phyloP scores from a whole-genome alignment of 345 rosid species.

The Schrenkiella parvula region DNA sequence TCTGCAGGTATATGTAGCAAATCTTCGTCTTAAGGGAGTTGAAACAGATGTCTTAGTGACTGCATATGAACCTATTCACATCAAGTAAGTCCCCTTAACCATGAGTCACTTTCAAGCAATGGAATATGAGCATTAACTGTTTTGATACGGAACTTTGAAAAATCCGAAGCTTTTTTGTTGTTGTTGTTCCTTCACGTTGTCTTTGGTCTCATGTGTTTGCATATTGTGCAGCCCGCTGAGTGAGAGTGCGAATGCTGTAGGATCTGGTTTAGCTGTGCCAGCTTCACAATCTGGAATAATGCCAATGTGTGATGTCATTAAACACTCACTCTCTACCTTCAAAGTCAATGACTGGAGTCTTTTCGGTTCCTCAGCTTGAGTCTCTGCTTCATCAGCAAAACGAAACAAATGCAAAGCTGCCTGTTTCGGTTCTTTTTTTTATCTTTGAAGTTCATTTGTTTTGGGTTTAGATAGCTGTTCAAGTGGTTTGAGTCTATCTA shows the following conservation, averaged over 20 bases:
- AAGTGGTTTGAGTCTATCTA: not conserved
- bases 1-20: constrained; percentile 72
- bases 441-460: not conserved
- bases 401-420: not conserved
- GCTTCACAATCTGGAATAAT: constrained; percentile 53
- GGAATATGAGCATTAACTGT: not conserved
- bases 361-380: constrained; percentile 41
- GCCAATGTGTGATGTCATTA: constrained; percentile 66
- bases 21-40: constrained; percentile 70
- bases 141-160: not conserved
- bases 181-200: not conserved
- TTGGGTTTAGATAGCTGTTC: not conserved
- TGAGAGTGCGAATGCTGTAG: constrained; percentile 63
- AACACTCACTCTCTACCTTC: constrained; percentile 62
- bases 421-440: not conserved
- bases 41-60: constrained; percentile 69
- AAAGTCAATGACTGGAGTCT: constrained; percentile 75
- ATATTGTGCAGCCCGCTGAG: constrained; percentile 58
- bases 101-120: not conserved
- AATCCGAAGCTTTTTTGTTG: not conserved
- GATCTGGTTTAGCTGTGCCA: constrained; percentile 63
- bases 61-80: constrained; percentile 65
- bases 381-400: not conserved
- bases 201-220: constrained; percentile 2
- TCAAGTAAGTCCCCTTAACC: constrained; percentile 46